A percentile compares a stretch with the other conserved stretches of the same genome.
Conservation (phyloP, 805 yeast genomes). For the Pichia eremophila region DNA sequence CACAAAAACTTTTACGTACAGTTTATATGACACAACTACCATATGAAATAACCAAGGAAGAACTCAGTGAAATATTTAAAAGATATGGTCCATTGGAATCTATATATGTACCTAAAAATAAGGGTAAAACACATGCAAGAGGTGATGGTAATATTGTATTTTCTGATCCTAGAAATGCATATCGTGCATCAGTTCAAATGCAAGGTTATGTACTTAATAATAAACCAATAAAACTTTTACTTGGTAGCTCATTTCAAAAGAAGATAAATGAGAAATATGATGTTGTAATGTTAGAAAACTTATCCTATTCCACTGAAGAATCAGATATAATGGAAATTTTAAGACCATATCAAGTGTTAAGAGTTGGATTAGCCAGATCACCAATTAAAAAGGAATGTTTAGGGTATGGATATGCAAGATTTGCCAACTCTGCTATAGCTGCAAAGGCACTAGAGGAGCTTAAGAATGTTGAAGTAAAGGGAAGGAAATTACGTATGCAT, state of each 20-base stretch:
- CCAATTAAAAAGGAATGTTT: slow-evolving; percentile 21
- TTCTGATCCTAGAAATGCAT: slow-evolving; percentile 14
- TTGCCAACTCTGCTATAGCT: slow-evolving; percentile 34
- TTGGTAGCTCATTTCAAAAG: slow-evolving; percentile 12
- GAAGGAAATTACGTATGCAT: slow-evolving; percentile 31
- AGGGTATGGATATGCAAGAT: slow-evolving; percentile 60
- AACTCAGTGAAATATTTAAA: slow-evolving; percentile 18
- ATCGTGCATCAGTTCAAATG: slow-evolving; percentile 22
- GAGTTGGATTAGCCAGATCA: slow-evolving; percentile 22
- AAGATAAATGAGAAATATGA: slow-evolving; percentile 11
- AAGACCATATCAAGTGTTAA: slow-evolving; percentile 20
- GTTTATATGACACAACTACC: slow-evolving; percentile 11
- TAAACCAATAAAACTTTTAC: slow-evolving; percentile 16
- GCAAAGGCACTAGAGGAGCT: slow-evolving; percentile 35
- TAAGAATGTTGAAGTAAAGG: slow-evolving; percentile 35
- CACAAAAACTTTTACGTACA: not conserved
- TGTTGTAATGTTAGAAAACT: slow-evolving; percentile 19
- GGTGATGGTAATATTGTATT: slow-evolving; percentile 22
- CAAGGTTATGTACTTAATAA: slow-evolving; percentile 24
- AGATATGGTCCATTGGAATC: slow-evolving; percentile 17
- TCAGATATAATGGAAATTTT: slow-evolving; percentile 18
- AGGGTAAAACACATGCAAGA: slow-evolving; percentile 12
- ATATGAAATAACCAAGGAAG: slow-evolving; percentile 16
- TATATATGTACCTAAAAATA: slow-evolving; percentile 11
- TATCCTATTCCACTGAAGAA: slow-evolving; percentile 21